Conservation (phyloP, 2,329 filamentous ascomycete species). For the Pyrenochaeta sp. region DNA sequence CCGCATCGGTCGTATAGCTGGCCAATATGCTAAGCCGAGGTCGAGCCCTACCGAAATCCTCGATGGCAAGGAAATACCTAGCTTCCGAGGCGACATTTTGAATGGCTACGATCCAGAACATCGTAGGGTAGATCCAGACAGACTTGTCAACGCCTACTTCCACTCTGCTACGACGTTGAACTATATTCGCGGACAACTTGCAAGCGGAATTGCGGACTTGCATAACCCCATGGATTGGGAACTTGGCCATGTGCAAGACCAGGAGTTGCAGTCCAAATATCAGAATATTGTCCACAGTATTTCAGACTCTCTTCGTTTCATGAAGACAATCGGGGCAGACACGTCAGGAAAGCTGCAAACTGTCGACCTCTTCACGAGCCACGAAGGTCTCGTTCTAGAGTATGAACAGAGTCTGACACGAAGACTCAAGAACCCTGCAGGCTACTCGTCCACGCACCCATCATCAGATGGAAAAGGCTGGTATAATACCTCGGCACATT, state of each 20-base stretch:
- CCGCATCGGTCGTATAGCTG: conserved; percentile 93
- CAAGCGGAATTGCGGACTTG: conserved; percentile 90
- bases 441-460: conserved; percentile 40
- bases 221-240: conserved; percentile 95
- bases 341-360: conserved; percentile 84
- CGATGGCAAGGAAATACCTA: conserved; percentile 81
- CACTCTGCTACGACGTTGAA: conserved; percentile 95
- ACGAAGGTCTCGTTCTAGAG: conserved; percentile 91
- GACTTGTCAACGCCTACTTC: conserved; percentile 91
- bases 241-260: conserved; percentile 87
- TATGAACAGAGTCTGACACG: conserved; percentile 92
- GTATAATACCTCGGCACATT: conserved; percentile 95
- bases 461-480: conserved; percentile 65
- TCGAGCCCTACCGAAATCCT: conserved; percentile 86
- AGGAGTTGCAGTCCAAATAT: conserved; percentile 85
- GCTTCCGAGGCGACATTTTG: conserved; percentile 93
- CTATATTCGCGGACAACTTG: conserved; percentile 83
- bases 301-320: conserved; percentile 90
- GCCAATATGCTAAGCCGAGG: conserved; percentile 95
- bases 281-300: conserved; percentile 83
- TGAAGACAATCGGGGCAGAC: conserved; percentile 90
- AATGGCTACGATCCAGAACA: conserved; percentile 85
- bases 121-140: conserved; percentile 78
- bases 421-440: conserved; percentile 69
- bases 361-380: conserved; percentile 93